A percentile compares a stretch with the other conserved stretches of the same genome.
phyloP scores from a whole-genome alignment of 352 stramenopile genomes.

The Pythium sp. region DNA sequence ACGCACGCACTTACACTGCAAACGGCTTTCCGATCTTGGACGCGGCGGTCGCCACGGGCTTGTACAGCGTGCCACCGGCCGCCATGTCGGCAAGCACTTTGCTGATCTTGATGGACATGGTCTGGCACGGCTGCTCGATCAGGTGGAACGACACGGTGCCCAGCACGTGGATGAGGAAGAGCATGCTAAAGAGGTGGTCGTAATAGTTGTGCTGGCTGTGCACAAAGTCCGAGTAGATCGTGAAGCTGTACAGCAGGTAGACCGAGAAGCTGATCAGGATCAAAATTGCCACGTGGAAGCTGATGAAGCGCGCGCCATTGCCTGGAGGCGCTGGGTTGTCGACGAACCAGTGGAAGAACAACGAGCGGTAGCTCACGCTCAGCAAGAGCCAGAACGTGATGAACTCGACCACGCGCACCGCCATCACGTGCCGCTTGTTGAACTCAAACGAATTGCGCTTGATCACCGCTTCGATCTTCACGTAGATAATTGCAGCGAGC shows the following conservation, averaged over 20 bases:
- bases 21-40: background rate
- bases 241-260: conserved; percentile 44
- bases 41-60: background rate
- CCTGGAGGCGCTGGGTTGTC: conserved; percentile 23
- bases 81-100: conserved; percentile 11
- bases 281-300: conserved; percentile 21
- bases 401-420: conserved; percentile 25
- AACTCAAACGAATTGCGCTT: conserved; percentile 22
- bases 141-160: conserved; percentile 36
- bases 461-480: conserved; percentile 23
- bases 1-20: background rate
- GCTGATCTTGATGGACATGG: conserved; percentile 30
- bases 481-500: conserved; percentile 30
- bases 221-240: conserved; percentile 20
- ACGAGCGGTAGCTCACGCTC: conserved; percentile 16
- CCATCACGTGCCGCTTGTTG: conserved; percentile 15
- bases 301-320: conserved; percentile 27
- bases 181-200: conserved; percentile 5
- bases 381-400: conserved; percentile 28
- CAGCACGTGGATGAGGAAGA: conserved; percentile 27
- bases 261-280: conserved; percentile 29
- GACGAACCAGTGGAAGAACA: conserved; percentile 23
- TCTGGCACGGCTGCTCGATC: conserved; percentile 44
- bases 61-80: background rate
- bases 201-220: conserved; percentile 23